These are phyloP conservation scores for Colletotrichum eremochloae DNA, from an alignment of 2,329 filamentous ascomycete species.

Conservation along the genomic window DNA sequence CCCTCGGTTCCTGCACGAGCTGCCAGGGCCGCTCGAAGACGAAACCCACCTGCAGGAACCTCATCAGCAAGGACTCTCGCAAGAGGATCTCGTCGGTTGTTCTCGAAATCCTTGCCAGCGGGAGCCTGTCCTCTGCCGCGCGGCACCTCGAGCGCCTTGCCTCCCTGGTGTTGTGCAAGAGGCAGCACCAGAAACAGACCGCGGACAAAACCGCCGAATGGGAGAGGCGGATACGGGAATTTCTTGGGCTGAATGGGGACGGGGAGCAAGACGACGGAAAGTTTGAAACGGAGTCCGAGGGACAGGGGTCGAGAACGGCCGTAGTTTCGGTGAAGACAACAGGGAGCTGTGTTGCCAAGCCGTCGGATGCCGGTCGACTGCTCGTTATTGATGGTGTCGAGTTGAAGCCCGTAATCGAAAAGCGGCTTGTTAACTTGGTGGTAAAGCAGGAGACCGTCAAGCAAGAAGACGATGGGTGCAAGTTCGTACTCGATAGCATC, in stretches of 20 bases:
- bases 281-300: neutral
- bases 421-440: neutral
- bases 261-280: neutral
- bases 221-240: neutral
- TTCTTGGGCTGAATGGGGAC: neutral
- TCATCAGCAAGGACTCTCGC: conserved; percentile 11
- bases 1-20: neutral
- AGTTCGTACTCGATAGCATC: neutral
- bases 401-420: neutral
- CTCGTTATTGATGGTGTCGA: neutral
- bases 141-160: conserved; percentile 19
- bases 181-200: conserved; percentile 13
- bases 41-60: conserved; percentile 19
- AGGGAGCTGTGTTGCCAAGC: neutral
- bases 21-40: conserved; percentile 20
- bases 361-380: neutral
- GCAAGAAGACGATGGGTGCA: neutral
- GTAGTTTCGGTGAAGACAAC: neutral
- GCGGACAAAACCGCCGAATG: conserved; percentile 14
- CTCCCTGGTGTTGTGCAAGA: conserved; percentile 24
- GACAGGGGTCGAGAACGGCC: neutral
- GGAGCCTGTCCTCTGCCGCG: neutral
- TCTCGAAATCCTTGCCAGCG: conserved; percentile 6
- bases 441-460: conserved; percentile 3
- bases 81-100: conserved; percentile 7